These are phyloP conservation scores for Neocatenulostroma microsporum DNA, from an alignment of 2,329 filamentous ascomycete species.

Conservation along the genomic window DNA sequence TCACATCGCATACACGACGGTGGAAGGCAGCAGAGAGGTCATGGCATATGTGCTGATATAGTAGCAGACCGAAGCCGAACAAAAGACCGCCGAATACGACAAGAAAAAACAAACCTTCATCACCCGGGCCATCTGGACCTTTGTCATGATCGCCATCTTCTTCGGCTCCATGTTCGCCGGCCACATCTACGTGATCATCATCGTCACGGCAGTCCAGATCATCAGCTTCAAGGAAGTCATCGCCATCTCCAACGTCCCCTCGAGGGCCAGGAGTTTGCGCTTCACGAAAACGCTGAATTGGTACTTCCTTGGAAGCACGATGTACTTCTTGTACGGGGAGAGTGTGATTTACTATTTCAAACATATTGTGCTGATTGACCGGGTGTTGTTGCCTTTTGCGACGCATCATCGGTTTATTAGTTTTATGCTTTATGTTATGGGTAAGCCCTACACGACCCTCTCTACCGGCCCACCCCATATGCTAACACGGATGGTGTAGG, in stretches of 20 bases:
- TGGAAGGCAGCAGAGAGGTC: no score
- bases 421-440: constrained; percentile 95
- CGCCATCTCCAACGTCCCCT: constrained; percentile 90
- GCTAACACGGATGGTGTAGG: constrained; percentile 44
- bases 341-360: constrained; percentile 99
- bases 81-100: constrained; percentile 62
- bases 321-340: constrained; percentile 99
- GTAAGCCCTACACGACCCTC: constrained; percentile 45
- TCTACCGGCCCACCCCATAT: background rate
- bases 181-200: constrained; percentile 91
- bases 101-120: constrained; percentile 99
- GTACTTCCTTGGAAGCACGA: constrained; percentile 98
- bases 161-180: constrained; percentile 89
- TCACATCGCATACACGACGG: background rate
- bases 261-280: constrained; percentile 77
- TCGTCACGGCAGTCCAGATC: constrained; percentile 90
- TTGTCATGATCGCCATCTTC: constrained; percentile 94
- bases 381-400: constrained; percentile 82
- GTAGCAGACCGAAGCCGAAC: no score
- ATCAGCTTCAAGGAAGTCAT: constrained; percentile 99
- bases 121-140: constrained; percentile 92
- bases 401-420: constrained; percentile 98
- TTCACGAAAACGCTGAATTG: constrained; percentile 97
- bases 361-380: constrained; percentile 92
- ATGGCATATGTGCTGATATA: no score